Evolutionary conservation across 1,139 yeast species (phyloP).

Genomic region (Pichia kudriavzevii): DNA sequence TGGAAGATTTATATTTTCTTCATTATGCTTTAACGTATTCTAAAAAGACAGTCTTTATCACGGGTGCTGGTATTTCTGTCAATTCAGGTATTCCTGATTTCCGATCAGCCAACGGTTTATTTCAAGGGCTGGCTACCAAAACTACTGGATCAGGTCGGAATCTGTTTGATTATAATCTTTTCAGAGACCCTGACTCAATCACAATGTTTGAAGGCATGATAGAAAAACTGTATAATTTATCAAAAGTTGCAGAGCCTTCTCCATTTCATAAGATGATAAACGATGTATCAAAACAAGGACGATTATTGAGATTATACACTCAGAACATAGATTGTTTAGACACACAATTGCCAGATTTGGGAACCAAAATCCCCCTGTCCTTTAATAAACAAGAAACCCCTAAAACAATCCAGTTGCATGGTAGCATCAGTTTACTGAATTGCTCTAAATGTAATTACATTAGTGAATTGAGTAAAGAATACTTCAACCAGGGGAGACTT

Average conservation of each 20-base stretch:
- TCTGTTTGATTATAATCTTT: constrained; percentile 73
- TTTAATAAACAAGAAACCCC: constrained; percentile 34
- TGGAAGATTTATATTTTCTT: constrained; percentile 35
- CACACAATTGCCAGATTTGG: constrained; percentile 37
- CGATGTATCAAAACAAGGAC: constrained; percentile 49
- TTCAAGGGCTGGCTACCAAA: constrained; percentile 43
- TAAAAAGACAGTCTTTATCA: constrained; percentile 46
- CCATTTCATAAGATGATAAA: constrained; percentile 63
- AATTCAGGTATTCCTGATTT: constrained; percentile 91
- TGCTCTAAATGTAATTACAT: constrained; percentile 68
- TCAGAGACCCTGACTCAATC: constrained; percentile 54
- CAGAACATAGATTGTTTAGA: constrained; percentile 61
- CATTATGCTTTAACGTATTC: constrained; percentile 41
- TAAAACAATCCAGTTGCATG: constrained; percentile 67
- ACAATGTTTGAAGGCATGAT: constrained; percentile 67
- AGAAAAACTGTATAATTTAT: constrained; percentile 50
- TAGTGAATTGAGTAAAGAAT: constrained; percentile 34
- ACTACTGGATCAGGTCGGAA: constrained; percentile 58
- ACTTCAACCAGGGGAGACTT: constrained; percentile 20
- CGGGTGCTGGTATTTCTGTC: constrained; percentile 89
- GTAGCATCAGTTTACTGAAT: constrained; percentile 59
- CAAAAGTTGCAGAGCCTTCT: constrained; percentile 59
- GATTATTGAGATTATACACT: constrained; percentile 66
- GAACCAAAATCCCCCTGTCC: constrained; percentile 39
- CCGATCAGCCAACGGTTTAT: constrained; percentile 70